A percentile compares a stretch with the other conserved stretches of the same genome.
Conservation (phyloP, 2,329 filamentous ascomycete genomes). For the Colletotrichum orbiculare region DNA sequence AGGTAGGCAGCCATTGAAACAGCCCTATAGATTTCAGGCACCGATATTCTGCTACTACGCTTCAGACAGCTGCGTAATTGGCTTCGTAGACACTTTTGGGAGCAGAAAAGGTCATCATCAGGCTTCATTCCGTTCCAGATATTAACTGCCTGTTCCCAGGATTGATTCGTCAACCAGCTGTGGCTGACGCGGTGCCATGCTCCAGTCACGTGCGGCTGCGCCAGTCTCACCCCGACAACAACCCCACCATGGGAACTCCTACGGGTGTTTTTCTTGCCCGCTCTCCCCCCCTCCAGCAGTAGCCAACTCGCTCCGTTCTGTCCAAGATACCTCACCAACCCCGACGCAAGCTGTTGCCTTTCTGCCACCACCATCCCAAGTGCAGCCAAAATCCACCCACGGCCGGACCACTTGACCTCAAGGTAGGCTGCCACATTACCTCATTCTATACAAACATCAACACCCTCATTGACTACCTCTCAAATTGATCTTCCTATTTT, state of each 20-base stretch:
- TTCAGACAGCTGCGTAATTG: slow-evolving; percentile 5
- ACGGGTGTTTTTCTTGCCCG: slow-evolving; percentile 39
- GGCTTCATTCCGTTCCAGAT: neutral
- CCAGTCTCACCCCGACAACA: slow-evolving; percentile 38
- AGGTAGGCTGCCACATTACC: slow-evolving; percentile 22
- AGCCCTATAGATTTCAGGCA: slow-evolving; percentile 3
- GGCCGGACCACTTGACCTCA: slow-evolving; percentile 25
- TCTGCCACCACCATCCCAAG: slow-evolving; percentile 33
- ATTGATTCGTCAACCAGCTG: slow-evolving; percentile 37
- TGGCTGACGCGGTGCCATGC: slow-evolving; percentile 38
- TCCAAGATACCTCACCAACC: slow-evolving; percentile 38
- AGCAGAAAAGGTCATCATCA: neutral
- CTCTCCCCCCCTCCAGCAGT: slow-evolving; percentile 34
- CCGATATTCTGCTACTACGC: neutral
- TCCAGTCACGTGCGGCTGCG: slow-evolving; percentile 35
- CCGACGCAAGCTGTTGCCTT: slow-evolving; percentile 37
- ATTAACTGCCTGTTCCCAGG: slow-evolving; percentile 24
- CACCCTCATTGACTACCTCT: slow-evolving; percentile 11
- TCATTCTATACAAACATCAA: neutral
- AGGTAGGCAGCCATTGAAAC: slow-evolving; percentile 19
- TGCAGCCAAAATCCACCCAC: slow-evolving; percentile 25
- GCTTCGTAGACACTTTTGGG: neutral
- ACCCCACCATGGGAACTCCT: slow-evolving; percentile 35
- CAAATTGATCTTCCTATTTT: slow-evolving; percentile 8
- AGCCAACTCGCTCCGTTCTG: slow-evolving; percentile 36